Evolutionary conservation across 345 rosid species (phyloP).

Genomic region (Eucalyptus polybractea): DNA sequence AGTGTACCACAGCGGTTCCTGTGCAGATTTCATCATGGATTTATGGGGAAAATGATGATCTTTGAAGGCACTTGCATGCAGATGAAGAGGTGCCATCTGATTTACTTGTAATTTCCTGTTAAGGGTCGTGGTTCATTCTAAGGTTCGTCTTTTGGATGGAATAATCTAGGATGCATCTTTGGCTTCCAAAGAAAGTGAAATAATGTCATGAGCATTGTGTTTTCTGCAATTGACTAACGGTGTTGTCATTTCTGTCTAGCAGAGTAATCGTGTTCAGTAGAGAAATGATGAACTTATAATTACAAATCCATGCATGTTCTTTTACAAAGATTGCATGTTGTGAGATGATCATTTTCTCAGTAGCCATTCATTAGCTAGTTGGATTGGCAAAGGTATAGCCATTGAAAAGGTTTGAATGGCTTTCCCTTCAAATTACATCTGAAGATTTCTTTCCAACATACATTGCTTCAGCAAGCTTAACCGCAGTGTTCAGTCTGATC

Average conservation of each 20-base stretch:
- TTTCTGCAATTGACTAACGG: not conserved
- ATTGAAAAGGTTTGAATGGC: not conserved
- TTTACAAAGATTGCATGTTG: not conserved
- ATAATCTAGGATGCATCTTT: not conserved
- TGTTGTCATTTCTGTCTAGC: not conserved
- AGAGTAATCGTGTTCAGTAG: not conserved
- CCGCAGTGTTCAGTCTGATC: not conserved
- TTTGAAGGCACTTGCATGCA: not conserved
- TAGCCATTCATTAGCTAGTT: not conserved
- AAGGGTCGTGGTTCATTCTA: not conserved
- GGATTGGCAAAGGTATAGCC: not conserved
- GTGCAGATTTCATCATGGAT: not conserved
- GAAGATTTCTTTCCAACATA: not conserved
- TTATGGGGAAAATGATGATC: not conserved
- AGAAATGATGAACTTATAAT: not conserved
- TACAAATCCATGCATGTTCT: not conserved
- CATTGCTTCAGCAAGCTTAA: not conserved
- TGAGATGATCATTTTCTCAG: not conserved
- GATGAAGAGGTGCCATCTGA: not conserved
- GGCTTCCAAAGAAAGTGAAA: not conserved
- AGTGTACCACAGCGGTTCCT: not conserved
- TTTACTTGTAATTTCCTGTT: not conserved
- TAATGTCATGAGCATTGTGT: not conserved
- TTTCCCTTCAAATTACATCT: not conserved
- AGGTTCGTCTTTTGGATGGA: not conserved